Base-by-base conservation (phyloP, 768 basidiomycete species). In the Sarcomyxa edulis region DNA sequence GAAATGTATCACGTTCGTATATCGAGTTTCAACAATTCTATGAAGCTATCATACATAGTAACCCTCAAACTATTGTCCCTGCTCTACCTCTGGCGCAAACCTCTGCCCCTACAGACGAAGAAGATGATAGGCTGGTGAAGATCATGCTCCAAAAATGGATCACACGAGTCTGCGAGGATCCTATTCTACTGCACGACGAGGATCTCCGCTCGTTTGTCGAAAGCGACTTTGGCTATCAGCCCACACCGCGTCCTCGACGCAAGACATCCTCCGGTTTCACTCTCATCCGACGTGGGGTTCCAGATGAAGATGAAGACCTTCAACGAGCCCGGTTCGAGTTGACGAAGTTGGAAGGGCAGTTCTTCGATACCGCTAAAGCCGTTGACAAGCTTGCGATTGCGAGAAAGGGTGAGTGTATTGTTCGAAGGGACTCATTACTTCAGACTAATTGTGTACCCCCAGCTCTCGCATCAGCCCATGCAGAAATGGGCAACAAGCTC, bases 131-230 rank as follows among this genome's bases (percentile, higher is more conserved):
- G 14, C 72, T 99, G 2, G 91, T 99, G 22, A 86, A 86, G 56
- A 85, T 94, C 44, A 91, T 94, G 76, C 69, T 98, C 15, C 96
- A 98, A 61, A 70, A 89, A 44, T 99, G 96, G 95, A 74, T 96
- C 38, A 81, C 88, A 8, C 71, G 96, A 40, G 79, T 98, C 22
- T 95, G 87, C 62, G 92, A 94, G 55, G 92, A 98, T 56, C 80
- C 82, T 2, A 89, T 96, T 37, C 62, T 97, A 21, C 64, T 90
- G 27, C 66, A 81, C 39, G 95, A 98, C 50, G 96, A 98, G 52
- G 96, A 99, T 56, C 60, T 97, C 42, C 80, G 95, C 21, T 85
- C 85, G 11, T 99, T 99, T 57, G 77, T 99, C 44, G 96, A 99
- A 63, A 93, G 84, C 48, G 95, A 98, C 60, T 99, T 98, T 65